Conservation (phyloP, 2,329 filamentous ascomycete species). For the Claviceps sp. region DNA sequence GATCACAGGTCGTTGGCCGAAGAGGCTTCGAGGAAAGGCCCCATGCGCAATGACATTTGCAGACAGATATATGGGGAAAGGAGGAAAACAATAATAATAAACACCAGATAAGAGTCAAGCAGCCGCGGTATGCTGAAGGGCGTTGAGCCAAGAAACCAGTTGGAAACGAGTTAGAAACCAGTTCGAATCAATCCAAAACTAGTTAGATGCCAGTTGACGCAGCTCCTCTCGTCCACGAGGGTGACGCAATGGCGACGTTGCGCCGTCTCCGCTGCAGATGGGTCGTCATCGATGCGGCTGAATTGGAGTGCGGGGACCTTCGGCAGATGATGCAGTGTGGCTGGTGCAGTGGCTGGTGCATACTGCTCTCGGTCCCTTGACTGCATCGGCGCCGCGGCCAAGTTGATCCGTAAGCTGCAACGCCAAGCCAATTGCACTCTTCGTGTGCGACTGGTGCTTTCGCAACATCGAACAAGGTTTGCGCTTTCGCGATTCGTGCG, state of each 20-base stretch:
- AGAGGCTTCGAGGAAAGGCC: neutral
- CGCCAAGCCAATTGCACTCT: too few relatives aligned
- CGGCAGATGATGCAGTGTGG: too few relatives aligned
- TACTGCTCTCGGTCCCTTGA: too few relatives aligned
- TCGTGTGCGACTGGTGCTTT: neutral
- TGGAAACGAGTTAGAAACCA: conserved; percentile 1
- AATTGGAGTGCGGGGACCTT: neutral
- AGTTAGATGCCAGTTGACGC: neutral
- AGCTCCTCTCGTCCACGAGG: neutral
- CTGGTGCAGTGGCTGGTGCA: too few relatives aligned
- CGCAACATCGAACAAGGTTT: neutral
- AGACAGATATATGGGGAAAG: neutral
- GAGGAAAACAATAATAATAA: neutral
- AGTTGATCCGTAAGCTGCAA: neutral
- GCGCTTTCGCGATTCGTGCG: neutral
- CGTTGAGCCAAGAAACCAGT: neutral
- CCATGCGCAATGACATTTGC: neutral
- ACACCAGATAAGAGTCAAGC: neutral
- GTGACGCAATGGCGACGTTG: conserved; percentile 9
- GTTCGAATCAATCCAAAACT: too few relatives aligned
- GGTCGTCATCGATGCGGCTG: neutral
- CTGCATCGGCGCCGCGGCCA: neutral
- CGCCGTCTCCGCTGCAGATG: neutral
- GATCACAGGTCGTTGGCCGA: neutral
- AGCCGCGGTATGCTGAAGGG: neutral